Evolutionary conservation across 208 protist species (phyloP).

Genomic region (Trypanosoma lewisi): DNA sequence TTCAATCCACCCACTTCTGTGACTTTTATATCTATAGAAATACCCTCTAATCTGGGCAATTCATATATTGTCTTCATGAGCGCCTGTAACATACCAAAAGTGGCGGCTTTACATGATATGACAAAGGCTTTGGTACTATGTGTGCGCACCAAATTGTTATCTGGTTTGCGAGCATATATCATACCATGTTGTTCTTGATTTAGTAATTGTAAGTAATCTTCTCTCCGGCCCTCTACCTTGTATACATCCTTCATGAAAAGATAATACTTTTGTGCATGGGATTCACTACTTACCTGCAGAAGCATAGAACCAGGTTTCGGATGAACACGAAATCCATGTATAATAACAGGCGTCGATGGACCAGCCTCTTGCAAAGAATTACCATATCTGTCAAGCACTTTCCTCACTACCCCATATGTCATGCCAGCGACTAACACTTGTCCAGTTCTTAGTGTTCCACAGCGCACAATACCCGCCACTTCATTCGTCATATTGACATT

Average conservation of each 20-base stretch:
- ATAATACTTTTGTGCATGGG: constrained; percentile 85
- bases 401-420: constrained; percentile 67
- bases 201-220: constrained; percentile 81
- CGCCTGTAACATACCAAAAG: constrained; percentile 89
- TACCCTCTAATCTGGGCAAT: constrained; percentile 71
- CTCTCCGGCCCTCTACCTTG: constrained; percentile 62
- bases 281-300: constrained; percentile 83
- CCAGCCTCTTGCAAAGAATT: constrained; percentile 51
- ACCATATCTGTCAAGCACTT: constrained; percentile 70
- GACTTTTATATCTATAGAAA: constrained; percentile 66
- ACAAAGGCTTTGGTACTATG: constrained; percentile 70
- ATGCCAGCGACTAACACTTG: constrained; percentile 79
- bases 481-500: constrained; percentile 32
- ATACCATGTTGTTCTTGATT: constrained; percentile 72
- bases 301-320: constrained; percentile 83
- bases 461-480: constrained; percentile 80
- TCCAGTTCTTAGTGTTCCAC: constrained; percentile 60
- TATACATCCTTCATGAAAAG: constrained; percentile 89
- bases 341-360: constrained; percentile 67
- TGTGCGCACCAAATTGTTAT: constrained; percentile 82
- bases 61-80: constrained; percentile 87
- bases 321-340: constrained; percentile 77
- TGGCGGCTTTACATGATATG: constrained; percentile 77
- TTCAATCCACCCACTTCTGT: constrained; percentile 76
- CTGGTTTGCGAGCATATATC: constrained; percentile 79